Percentiles rank a stretch among this genome's conserved stretches.
phyloP scores from a whole-genome alignment of 495 filamentous ascomycete species.

The Lasiosphaeria hispida region DNA sequence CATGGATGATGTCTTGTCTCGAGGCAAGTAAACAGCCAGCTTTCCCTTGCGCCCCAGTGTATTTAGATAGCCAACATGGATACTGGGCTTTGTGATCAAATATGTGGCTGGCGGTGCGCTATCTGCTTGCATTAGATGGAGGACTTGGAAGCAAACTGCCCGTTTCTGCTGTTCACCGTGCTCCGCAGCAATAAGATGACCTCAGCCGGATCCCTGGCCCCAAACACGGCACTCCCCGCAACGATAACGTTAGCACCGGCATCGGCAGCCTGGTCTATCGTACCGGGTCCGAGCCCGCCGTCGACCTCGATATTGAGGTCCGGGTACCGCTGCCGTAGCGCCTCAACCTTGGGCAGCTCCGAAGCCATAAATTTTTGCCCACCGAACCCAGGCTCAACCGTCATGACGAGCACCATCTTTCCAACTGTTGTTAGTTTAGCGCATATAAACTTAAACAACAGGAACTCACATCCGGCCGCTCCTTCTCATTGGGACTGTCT shows the following conservation, averaged over 20 bases:
- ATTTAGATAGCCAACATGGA: no score
- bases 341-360: constrained; percentile 88
- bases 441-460: no score
- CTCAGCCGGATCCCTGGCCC: constrained; percentile 78
- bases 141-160: constrained; percentile 18
- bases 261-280: constrained; percentile 91
- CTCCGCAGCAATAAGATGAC: constrained; percentile 79
- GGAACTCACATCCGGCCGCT: constrained; percentile 80
- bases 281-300: constrained; percentile 81
- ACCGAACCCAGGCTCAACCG: constrained; percentile 94
- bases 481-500: constrained; percentile 63
- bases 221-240: constrained; percentile 95
- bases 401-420: constrained; percentile 99
- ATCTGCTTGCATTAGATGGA: no score
- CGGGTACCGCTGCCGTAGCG: constrained; percentile 79
- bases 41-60: background rate
- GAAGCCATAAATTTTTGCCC: constrained; percentile 98
- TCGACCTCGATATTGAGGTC: constrained; percentile 96
- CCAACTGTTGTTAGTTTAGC: background rate
- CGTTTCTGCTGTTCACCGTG: constrained; percentile 64
- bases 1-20: constrained; percentile 24
- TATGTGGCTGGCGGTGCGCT: no score
- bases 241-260: constrained; percentile 98
- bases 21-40: background rate
- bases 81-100: no score